phyloP scores from a whole-genome alignment of 2,329 filamentous ascomycete species.

The Metarhizium robertsii region DNA sequence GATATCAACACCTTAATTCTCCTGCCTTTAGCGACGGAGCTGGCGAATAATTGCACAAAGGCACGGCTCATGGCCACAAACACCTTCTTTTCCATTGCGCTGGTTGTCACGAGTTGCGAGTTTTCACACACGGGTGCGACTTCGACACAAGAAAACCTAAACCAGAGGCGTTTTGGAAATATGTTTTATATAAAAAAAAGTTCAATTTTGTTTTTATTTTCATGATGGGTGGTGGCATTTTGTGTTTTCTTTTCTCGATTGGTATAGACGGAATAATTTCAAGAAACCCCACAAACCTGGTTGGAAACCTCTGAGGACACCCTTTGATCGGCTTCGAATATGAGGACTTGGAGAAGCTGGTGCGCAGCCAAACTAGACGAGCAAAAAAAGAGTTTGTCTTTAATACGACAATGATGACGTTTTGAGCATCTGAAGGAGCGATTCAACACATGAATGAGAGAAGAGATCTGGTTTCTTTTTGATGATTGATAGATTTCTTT shows the following conservation, averaged over 20 bases:
- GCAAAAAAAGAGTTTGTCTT: background rate
- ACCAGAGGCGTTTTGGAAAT: background rate
- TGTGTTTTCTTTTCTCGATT: background rate
- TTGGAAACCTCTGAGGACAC: background rate
- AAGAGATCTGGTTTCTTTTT: background rate
- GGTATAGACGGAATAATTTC: conserved; percentile 2
- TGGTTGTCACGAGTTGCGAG: background rate
- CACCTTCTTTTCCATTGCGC: background rate
- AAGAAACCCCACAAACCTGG: background rate
- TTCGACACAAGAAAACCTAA: background rate
- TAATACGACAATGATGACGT: background rate
- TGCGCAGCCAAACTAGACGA: background rate
- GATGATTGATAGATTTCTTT: background rate
- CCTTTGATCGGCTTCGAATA: background rate
- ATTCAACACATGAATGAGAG: background rate
- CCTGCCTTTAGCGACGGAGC: background rate
- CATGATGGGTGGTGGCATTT: background rate
- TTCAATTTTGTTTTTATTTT: background rate
- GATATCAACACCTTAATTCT: background rate
- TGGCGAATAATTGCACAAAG: background rate
- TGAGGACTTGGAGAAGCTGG: background rate
- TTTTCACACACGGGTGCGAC: background rate
- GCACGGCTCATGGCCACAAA: background rate
- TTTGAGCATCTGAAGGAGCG: background rate
- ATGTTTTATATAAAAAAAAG: background rate